Percentiles rank a stretch among this genome's conserved stretches.
Conservation (phyloP, 2,329 filamentous ascomycete species). For the Talaromyces islandicus region DNA sequence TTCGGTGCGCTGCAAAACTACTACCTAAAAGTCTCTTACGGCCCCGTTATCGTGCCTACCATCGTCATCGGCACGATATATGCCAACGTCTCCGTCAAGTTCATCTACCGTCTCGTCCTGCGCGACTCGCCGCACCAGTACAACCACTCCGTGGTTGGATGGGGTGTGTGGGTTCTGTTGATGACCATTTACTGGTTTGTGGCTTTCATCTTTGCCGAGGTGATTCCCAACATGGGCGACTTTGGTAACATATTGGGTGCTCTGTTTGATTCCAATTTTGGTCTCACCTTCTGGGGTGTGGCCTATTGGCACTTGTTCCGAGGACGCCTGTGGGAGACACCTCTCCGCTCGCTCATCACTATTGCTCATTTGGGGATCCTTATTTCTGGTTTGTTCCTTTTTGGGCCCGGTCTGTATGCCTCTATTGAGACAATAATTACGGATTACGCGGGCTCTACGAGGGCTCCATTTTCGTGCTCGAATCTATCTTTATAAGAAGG, state of each 20-base stretch:
- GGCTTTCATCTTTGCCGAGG: constrained; percentile 43
- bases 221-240: constrained; percentile 46
- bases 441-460: constrained; percentile 40
- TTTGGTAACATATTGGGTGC: constrained; percentile 44
- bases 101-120: constrained; percentile 41
- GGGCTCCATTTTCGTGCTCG: constrained; percentile 45
- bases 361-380: constrained; percentile 42
- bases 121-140: constrained; percentile 40
- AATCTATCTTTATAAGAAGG: constrained; percentile 39
- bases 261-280: constrained; percentile 46
- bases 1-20: constrained; percentile 41
- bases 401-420: constrained; percentile 48
- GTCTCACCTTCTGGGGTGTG: constrained; percentile 47
- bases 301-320: constrained; percentile 44
- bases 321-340: constrained; percentile 31
- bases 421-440: constrained; percentile 48
- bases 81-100: constrained; percentile 44
- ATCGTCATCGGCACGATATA: constrained; percentile 47
- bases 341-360: constrained; percentile 34
- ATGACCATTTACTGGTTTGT: constrained; percentile 40
- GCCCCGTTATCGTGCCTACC: constrained; percentile 47
- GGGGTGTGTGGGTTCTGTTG: constrained; percentile 38
- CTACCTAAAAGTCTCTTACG: constrained; percentile 46
- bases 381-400: constrained; percentile 42
- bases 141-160: constrained; percentile 43